A percentile compares a stretch with the other conserved stretches of the same genome.
Evolutionary conservation across 805 yeast genomes (phyloP).

Genomic region (Debaryomyces maramus): DNA sequence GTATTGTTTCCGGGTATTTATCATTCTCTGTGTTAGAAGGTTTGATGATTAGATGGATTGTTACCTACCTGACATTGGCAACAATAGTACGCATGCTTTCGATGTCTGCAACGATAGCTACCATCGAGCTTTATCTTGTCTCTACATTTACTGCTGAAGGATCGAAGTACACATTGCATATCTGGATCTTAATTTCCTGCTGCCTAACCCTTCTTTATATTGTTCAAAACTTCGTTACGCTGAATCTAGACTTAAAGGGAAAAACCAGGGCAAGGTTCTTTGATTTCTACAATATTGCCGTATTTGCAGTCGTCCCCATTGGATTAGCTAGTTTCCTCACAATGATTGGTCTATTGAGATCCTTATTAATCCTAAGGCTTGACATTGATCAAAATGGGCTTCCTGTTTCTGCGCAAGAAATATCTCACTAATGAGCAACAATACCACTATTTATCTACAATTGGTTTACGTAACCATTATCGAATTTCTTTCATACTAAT

Average conservation of each 20-base stretch:
- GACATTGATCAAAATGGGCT: constrained; percentile 43
- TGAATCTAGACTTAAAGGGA: constrained; percentile 58
- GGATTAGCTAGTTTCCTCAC: constrained; percentile 93
- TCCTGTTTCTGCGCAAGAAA: no score
- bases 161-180: constrained; percentile 72
- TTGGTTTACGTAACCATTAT: no score
- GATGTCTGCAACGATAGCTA: constrained; percentile 70
- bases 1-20: constrained; percentile 81
- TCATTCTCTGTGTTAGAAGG: constrained; percentile 86
- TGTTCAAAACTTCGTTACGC: constrained; percentile 84
- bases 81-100: constrained; percentile 85
- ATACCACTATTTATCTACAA: no score
- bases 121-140: constrained; percentile 66
- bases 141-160: constrained; percentile 66
- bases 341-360: constrained; percentile 79
- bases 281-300: constrained; percentile 84
- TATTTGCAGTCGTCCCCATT: constrained; percentile 97
- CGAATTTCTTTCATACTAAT: no score
- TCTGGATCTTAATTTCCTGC: constrained; percentile 91
- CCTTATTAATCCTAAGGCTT: constrained; percentile 69
- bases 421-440: no score
- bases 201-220: constrained; percentile 77
- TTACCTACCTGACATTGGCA: constrained; percentile 82
- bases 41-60: constrained; percentile 90
- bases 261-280: constrained; percentile 60